Conservation (phyloP, 2,329 filamentous ascomycete genomes). For the Biscogniauxia mediterranea region DNA sequence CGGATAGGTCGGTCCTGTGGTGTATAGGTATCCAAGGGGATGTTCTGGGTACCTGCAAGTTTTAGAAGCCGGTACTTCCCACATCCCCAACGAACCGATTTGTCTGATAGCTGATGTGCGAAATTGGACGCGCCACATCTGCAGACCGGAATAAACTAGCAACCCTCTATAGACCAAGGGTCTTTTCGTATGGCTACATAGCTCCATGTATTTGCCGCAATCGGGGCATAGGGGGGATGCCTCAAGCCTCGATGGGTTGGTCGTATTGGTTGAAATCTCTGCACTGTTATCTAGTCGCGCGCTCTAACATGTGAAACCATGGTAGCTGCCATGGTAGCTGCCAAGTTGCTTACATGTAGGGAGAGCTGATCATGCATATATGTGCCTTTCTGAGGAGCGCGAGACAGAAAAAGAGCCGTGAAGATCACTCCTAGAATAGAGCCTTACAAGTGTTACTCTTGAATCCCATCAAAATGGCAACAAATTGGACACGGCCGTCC, state of each 20-base stretch:
- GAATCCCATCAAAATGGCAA: background rate
- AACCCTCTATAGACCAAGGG: background rate
- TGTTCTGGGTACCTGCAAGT: background rate
- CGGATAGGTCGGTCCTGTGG: background rate
- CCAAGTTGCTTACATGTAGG: background rate
- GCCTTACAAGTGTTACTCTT: background rate
- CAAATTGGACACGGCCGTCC: background rate
- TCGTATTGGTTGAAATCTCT: background rate
- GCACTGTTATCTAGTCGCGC: background rate
- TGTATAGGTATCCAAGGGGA: background rate
- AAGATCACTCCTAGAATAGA: background rate
- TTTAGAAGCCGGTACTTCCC: background rate
- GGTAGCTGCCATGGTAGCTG: background rate
- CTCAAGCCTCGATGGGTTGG: background rate
- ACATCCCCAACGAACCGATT: background rate
- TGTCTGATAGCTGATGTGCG: background rate
- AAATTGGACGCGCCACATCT: background rate
- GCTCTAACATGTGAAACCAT: background rate
- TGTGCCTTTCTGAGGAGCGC: background rate
- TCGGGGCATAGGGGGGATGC: background rate
- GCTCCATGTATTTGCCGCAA: conserved; percentile 1
- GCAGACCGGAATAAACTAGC: background rate
- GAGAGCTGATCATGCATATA: background rate
- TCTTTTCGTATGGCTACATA: background rate
- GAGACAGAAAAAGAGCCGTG: background rate